Percentiles rank a stretch among this genome's conserved stretches.
Evolutionary conservation across 768 basidiomycete species (phyloP).

Genomic region (Lactarius akahatsu): DNA sequence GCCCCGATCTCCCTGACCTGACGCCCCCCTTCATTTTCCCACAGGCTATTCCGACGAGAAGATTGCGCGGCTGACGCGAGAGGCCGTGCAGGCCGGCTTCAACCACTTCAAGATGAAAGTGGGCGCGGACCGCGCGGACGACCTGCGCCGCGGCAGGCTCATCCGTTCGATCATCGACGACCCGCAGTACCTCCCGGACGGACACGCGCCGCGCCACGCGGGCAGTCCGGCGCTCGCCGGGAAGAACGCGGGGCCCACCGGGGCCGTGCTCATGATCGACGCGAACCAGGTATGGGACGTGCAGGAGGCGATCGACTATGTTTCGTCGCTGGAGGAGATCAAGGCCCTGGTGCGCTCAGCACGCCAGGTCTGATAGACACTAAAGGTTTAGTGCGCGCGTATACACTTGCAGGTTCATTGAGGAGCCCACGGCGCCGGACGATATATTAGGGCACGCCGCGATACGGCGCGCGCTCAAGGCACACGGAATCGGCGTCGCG

Average conservation of each 20-base stretch:
- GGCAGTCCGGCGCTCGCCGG: conserved; percentile 62
- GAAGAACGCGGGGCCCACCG: conserved; percentile 94
- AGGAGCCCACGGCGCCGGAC: conserved; percentile 91
- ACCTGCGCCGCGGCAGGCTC: conserved; percentile 81
- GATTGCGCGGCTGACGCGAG: conserved; percentile 78
- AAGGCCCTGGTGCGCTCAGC: conserved; percentile 80
- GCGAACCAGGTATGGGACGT: conserved; percentile 98
- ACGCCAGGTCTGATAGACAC: neutral
- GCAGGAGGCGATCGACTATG: conserved; percentile 87
- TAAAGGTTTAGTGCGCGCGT: neutral
- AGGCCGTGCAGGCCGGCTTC: conserved; percentile 84
- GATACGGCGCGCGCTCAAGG: conserved; percentile 74
- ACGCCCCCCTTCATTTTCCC: neutral
- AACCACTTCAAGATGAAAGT: conserved; percentile 99
- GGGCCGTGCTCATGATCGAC: conserved; percentile 95
- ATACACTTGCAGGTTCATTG: conserved; percentile 63
- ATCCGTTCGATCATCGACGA: conserved; percentile 96
- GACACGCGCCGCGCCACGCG: conserved; percentile 56
- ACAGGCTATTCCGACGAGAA: conserved; percentile 91
- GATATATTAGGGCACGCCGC: conserved; percentile 85
- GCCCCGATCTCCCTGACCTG: conserved; percentile 2
- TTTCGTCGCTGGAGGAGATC: conserved; percentile 70
- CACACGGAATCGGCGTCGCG: conserved; percentile 82
- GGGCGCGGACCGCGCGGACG: conserved; percentile 76
- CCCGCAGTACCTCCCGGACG: conserved; percentile 73